Evolutionary conservation across 192 early-diverging fungal species (phyloP).

Genomic region (Spinellus fusiger): DNA sequence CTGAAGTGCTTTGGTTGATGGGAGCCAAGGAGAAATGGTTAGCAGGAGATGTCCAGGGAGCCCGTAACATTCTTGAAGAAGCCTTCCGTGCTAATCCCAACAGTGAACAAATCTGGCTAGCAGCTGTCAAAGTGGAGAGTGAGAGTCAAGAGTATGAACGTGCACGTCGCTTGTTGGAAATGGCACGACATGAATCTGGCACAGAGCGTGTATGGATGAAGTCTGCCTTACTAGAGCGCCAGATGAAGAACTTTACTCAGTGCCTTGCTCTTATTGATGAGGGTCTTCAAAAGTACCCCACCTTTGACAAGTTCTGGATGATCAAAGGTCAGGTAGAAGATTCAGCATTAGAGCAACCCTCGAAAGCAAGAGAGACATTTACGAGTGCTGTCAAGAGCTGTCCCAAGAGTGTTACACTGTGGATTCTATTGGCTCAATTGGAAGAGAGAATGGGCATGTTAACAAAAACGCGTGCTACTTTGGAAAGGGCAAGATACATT

Average conservation of each 20-base stretch:
- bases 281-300: slow-evolving; percentile 65
- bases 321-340: slow-evolving; percentile 77
- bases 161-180: slow-evolving; percentile 68
- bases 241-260: slow-evolving; percentile 53
- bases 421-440: slow-evolving; percentile 74
- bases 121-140: slow-evolving; percentile 94
- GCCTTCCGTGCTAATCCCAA: slow-evolving; percentile 89
- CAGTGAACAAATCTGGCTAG: slow-evolving; percentile 91
- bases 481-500: slow-evolving; percentile 81
- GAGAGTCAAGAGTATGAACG: slow-evolving; percentile 74
- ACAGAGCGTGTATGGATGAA: slow-evolving; percentile 96
- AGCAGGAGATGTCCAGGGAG: slow-evolving; percentile 72
- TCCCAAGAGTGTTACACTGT: slow-evolving; percentile 70
- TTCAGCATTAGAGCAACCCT: slow-evolving; percentile 47
- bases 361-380: slow-evolving; percentile 67
- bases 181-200: slow-evolving; percentile 68
- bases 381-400: slow-evolving; percentile 68
- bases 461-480: slow-evolving; percentile 71
- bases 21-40: slow-evolving; percentile 94
- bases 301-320: slow-evolving; percentile 90
- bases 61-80: slow-evolving; percentile 74
- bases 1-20: slow-evolving; percentile 95
- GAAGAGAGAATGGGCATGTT: slow-evolving; percentile 64
- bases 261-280: slow-evolving; percentile 65
- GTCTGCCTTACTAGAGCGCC: slow-evolving; percentile 77